phyloP scores from a whole-genome alignment of 257 asterid genomes.

The Ilex asprella region DNA sequence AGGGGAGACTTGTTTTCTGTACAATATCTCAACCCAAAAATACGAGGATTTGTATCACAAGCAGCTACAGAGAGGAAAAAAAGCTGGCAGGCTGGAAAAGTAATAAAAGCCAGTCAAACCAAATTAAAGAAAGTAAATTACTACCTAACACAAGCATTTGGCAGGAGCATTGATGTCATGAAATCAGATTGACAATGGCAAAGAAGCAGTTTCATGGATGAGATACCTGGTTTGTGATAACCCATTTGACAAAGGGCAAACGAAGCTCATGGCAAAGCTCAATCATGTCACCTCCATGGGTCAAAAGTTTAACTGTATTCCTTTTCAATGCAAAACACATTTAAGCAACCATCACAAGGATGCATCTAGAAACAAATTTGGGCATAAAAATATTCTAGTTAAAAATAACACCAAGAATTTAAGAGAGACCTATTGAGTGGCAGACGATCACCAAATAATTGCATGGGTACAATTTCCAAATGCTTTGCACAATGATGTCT shows the following conservation, averaged over 20 bases:
- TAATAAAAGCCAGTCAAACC: too few relatives aligned
- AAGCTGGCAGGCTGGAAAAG: too few relatives aligned
- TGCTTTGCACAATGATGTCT: constrained; percentile 86
- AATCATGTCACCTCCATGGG: constrained; percentile 89
- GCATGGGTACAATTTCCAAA: constrained; percentile 78
- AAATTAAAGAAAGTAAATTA: too few relatives aligned
- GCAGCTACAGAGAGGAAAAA: too few relatives aligned
- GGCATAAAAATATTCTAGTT: not conserved
- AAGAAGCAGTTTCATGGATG: not conserved
- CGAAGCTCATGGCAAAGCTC: constrained; percentile 95
- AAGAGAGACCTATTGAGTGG: constrained; percentile 50
- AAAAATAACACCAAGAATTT: constrained; percentile 1
- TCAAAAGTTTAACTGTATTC: constrained; percentile 66
- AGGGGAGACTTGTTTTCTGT: too few relatives aligned
- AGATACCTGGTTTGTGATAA: constrained; percentile 61
- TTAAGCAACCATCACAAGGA: constrained; percentile 11
- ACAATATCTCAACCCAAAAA: too few relatives aligned
- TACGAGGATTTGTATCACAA: too few relatives aligned
- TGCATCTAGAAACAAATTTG: not conserved
- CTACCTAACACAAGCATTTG: not conserved
- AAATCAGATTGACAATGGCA: too few relatives aligned
- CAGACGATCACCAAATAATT: constrained; percentile 51
- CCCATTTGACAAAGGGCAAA: constrained; percentile 75
- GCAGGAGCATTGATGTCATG: not conserved
- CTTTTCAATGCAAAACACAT: constrained; percentile 26